These are phyloP conservation scores for Hysterium pulicare DNA, from an alignment of 2,329 filamentous ascomycete genomes.

Conservation along the genomic window DNA sequence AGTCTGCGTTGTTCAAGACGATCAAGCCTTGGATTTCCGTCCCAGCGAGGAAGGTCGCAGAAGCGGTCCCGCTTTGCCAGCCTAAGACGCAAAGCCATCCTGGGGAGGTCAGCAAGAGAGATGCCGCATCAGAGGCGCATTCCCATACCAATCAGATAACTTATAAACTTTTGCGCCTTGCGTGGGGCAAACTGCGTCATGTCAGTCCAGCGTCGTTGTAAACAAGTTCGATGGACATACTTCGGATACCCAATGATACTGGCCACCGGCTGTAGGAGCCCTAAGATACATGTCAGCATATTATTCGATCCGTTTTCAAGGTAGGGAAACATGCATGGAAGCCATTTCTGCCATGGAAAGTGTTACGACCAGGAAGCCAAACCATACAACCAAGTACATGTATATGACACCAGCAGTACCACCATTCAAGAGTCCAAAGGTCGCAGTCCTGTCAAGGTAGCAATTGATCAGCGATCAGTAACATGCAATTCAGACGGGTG, in stretches of 20 bases:
- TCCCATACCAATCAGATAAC: too few relatives aligned
- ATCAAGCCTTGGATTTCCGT: slow-evolving; percentile 10
- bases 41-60: slow-evolving; percentile 9
- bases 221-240: too few relatives aligned
- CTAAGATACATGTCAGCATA: slow-evolving; percentile 10
- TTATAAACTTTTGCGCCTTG: too few relatives aligned
- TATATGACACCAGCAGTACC: slow-evolving; percentile 27
- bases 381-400: slow-evolving; percentile 21
- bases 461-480: neutral
- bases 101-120: too few relatives aligned
- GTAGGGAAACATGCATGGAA: slow-evolving; percentile 23
- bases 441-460: slow-evolving; percentile 1
- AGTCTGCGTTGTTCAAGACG: slow-evolving; percentile 29
- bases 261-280: slow-evolving; percentile 31
- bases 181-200: too few relatives aligned
- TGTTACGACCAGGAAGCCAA: slow-evolving; percentile 22
- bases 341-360: slow-evolving; percentile 32
- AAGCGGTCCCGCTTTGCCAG: slow-evolving; percentile 28
- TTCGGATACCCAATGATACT: slow-evolving; percentile 27
- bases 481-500: neutral
- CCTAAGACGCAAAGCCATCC: slow-evolving; percentile 34
- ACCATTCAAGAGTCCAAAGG: slow-evolving; percentile 19
- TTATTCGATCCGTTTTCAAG: neutral
- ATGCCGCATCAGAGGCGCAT: too few relatives aligned
- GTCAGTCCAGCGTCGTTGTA: too few relatives aligned